Percentiles rank a stretch among this genome's conserved stretches.
Evolutionary conservation across 148 eudicot genomes (phyloP).

Genomic region (Rhododendron williamsianum): DNA sequence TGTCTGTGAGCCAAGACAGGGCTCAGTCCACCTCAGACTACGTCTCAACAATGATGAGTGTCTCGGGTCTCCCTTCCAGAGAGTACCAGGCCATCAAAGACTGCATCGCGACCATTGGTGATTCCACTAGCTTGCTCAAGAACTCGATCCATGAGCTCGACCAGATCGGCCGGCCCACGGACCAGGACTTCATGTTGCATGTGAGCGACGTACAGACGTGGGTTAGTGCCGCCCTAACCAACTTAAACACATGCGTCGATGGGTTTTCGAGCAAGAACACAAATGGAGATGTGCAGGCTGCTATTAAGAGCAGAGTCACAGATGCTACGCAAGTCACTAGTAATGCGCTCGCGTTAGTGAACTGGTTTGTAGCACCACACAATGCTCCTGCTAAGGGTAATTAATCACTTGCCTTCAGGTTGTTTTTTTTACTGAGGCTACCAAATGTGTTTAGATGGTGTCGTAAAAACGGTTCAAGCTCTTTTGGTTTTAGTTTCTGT

Average conservation of each 20-base stretch:
- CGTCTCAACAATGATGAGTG: constrained; percentile 22
- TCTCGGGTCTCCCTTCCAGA: constrained; percentile 29
- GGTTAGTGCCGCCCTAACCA: constrained; percentile 64
- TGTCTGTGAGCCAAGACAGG: constrained; percentile 41
- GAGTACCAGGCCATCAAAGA: constrained; percentile 53
- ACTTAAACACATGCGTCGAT: constrained; percentile 45
- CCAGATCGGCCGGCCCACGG: constrained; percentile 14
- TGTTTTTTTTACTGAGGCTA: not conserved
- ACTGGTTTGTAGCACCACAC: constrained; percentile 29
- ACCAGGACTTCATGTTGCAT: constrained; percentile 53
- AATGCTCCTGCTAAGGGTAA: not conserved
- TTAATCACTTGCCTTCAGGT: not conserved
- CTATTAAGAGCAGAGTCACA: constrained; percentile 25
- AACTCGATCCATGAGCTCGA: constrained; percentile 50
- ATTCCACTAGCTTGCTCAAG: constrained; percentile 42
- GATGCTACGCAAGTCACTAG: constrained; percentile 47
- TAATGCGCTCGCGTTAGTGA: constrained; percentile 60
- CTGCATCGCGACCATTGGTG: constrained; percentile 43
- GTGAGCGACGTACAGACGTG: constrained; percentile 60
- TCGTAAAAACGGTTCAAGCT: not conserved
- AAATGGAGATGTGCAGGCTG: constrained; percentile 27
- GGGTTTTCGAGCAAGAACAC: constrained; percentile 29
- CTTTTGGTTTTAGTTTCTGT: not conserved
- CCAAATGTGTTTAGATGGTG: too few species aligned
- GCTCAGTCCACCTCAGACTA: constrained; percentile 35